Evolutionary conservation across 208 protist genomes (phyloP).

Genomic region (Leishmania turanica): DNA sequence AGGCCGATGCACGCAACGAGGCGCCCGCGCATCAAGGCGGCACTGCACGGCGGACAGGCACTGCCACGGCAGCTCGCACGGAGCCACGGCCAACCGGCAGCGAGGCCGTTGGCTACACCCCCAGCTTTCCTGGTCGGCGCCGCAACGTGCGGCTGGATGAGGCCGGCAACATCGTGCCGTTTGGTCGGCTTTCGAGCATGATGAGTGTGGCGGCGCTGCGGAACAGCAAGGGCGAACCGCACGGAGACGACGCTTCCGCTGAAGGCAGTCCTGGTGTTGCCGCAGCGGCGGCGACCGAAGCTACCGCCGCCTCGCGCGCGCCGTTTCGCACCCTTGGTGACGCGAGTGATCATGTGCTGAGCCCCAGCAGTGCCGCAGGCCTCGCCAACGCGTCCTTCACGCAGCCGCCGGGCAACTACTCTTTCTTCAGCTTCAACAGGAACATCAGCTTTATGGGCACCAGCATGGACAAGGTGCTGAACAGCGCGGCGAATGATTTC

Average conservation of each 20-base stretch:
- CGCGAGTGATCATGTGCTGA: neutral
- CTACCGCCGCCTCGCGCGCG: no score
- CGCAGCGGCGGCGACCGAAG: neutral
- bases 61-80: neutral
- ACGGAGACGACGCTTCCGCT: slow-evolving; percentile 2
- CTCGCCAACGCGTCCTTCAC: slow-evolving; percentile 31
- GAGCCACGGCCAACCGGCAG: neutral
- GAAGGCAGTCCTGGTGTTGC: neutral
- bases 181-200: slow-evolving; percentile 9
- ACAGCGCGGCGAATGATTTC: slow-evolving; percentile 65
- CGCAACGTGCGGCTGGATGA: slow-evolving; percentile 27
- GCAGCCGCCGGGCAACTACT: slow-evolving; percentile 20
- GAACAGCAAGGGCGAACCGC: neutral
- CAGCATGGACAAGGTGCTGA: slow-evolving; percentile 53
- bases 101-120: neutral
- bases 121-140: slow-evolving; percentile 20
- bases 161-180: slow-evolving; percentile 26
- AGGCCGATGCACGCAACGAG: neutral
- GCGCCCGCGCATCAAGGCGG: neutral
- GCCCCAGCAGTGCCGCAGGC: neutral
- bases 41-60: no score
- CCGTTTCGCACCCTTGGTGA: neutral
- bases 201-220: neutral
- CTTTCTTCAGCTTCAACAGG: slow-evolving; percentile 56
- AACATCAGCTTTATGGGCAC: slow-evolving; percentile 60